Evolutionary conservation across 179 eudicot species (phyloP), one percentile per base, ranked within the genome.

Genomic region (Sideroxylon spinosum): DNA sequence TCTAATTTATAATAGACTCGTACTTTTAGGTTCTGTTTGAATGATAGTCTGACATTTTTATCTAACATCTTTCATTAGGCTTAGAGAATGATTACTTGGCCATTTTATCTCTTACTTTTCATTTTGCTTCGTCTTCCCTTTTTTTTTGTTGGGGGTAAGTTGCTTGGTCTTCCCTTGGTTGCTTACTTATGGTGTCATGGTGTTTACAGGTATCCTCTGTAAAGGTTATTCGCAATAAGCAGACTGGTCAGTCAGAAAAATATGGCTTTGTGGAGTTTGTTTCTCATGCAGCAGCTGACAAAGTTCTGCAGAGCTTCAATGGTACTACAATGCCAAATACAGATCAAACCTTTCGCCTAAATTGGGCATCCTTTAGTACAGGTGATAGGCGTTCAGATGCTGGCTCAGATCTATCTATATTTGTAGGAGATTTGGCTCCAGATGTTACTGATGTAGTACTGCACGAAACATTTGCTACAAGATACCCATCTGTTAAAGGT

Each of bases 341-440:
- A 52, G 98, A 93, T 44, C 93, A 90, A 78, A 80, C 84, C 9
- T 93, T 93, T 71, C 88, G 97, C 80, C 82, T 93, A 78, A 93
- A 93, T 74, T 93, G 98, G 98, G 94, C 98, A 64, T 83, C 90
- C 74, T 91, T 92, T 75, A 91, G 97, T 79, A 74, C 91, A 23
- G 97, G 94, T 78, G 93, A 93, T 80, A 93, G 79, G 82, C 88
- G 89, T 46, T 86, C 87, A 68, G 95, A 92, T 83, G 87, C 82
- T 68, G 81, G 92, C 52, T 86, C 93, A 6, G 97, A 92, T 81
- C 81, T 88, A 69, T 90, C 98, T 65, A 81, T 93, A 71, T 93
- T 93, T 88, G 98, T 93, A 44, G 98, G 98, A 67, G 98, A 93
- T 85, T 81, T 93, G 81, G 98, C 97, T 16, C 75, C 89, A 73